A percentile compares a stretch with the other conserved stretches of the same genome.
Conservation (phyloP, 2,329 filamentous ascomycete species). For the Aspergillus pseudoterreus region DNA sequence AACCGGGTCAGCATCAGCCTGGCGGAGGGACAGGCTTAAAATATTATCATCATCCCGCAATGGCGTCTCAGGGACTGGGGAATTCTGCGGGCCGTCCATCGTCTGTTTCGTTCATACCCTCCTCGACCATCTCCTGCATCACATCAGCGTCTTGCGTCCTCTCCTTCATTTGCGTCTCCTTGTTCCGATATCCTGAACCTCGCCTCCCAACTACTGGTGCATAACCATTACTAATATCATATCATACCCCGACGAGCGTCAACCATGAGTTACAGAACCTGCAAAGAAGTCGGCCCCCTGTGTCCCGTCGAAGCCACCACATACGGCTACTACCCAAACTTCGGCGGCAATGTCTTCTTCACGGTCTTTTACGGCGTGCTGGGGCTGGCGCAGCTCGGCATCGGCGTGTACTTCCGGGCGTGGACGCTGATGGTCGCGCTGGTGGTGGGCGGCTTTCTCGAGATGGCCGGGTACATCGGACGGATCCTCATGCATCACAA, state of each 20-base stretch:
- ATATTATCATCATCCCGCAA: background rate
- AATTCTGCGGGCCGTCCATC: too few species aligned
- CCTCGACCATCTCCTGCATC: too few species aligned
- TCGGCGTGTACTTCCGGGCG: constrained; percentile 51
- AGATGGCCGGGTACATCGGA: constrained; percentile 55
- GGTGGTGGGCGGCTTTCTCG: constrained; percentile 46
- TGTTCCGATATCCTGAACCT: background rate
- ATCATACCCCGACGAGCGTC: background rate
- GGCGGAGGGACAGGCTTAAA: constrained; percentile 9
- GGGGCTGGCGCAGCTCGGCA: constrained; percentile 45
- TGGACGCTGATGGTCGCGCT: constrained; percentile 55
- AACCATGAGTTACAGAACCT: constrained; percentile 21
- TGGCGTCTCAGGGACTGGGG: background rate
- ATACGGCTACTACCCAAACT: constrained; percentile 53
- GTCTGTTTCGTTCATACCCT: too few species aligned
- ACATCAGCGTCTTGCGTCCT: background rate
- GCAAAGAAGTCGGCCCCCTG: constrained; percentile 30
- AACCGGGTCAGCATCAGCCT: background rate
- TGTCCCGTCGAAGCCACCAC: constrained; percentile 48
- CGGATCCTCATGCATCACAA: constrained; percentile 53
- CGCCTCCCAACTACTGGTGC: background rate
- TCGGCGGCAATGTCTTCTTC: constrained; percentile 53
- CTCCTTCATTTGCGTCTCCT: background rate
- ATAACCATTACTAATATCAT: background rate
- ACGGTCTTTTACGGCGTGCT: constrained; percentile 49